Evolutionary conservation across 2,329 filamentous ascomycete genomes (phyloP).

Genomic region (Torrubiella hemipterigena): DNA sequence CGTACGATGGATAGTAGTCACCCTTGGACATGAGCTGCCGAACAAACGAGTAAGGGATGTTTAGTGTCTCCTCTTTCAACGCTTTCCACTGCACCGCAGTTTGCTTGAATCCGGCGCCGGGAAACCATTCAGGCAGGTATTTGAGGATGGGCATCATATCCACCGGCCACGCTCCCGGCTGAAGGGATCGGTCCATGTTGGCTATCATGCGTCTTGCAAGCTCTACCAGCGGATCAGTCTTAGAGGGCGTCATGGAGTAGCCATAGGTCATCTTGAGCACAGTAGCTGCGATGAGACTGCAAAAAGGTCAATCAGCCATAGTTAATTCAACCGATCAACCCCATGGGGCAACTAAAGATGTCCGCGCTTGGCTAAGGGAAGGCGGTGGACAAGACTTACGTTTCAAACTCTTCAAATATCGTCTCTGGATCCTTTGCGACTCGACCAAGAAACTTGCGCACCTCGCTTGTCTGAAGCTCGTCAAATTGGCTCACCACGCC

Average conservation of each 20-base stretch:
- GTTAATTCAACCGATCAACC: background rate
- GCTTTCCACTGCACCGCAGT: constrained; percentile 9
- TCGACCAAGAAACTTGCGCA: constrained; percentile 5
- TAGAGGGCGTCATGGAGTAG: constrained; percentile 10
- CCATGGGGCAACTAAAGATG: background rate
- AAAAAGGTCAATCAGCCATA: background rate
- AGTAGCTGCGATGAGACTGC: constrained; percentile 8
- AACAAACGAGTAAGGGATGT: constrained; percentile 11
- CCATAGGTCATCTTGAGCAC: constrained; percentile 8
- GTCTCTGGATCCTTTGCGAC: constrained; percentile 6
- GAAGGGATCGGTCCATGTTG: constrained; percentile 10
- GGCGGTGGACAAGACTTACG: constrained; percentile 4
- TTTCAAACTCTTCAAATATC: constrained; percentile 7
- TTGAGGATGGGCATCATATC: constrained; percentile 10
- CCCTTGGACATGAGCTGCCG: constrained; percentile 6
- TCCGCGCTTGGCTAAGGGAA: background rate
- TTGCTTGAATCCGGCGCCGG: constrained; percentile 10
- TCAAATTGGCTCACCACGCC: constrained; percentile 9
- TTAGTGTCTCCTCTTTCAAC: constrained; percentile 5
- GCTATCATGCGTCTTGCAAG: constrained; percentile 9
- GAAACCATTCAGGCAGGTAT: constrained; percentile 9
- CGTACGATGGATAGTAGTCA: constrained; percentile 6
- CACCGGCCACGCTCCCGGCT: constrained; percentile 11
- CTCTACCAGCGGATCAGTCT: constrained; percentile 9
- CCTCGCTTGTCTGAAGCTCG: constrained; percentile 5